Conservation (phyloP, 2,329 filamentous ascomycete genomes). For the Penicillium sp. region DNA sequence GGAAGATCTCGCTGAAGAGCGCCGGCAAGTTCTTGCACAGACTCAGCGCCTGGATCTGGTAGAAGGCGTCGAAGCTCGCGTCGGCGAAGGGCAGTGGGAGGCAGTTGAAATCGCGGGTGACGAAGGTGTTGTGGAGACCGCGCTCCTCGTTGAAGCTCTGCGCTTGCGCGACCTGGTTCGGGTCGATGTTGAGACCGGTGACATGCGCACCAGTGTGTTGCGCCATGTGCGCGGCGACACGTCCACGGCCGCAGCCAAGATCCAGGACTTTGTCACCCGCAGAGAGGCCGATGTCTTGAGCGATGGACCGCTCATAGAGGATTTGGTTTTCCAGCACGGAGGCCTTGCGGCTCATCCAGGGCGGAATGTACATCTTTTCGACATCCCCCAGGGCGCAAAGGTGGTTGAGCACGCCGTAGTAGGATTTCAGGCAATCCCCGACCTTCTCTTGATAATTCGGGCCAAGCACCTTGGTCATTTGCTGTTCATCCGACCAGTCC, state of each 20-base stretch:
- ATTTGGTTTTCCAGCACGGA: constrained; percentile 54
- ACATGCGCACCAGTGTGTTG: constrained; percentile 49
- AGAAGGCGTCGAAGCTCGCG: constrained; percentile 52
- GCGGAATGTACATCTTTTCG: constrained; percentile 60
- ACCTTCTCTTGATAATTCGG: constrained; percentile 52
- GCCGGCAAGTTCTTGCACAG: constrained; percentile 50
- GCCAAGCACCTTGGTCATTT: constrained; percentile 50
- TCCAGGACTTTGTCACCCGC: constrained; percentile 51
- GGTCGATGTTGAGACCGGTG: constrained; percentile 56
- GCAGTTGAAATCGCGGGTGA: constrained; percentile 53
- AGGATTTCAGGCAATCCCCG: constrained; percentile 52
- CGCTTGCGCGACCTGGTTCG: constrained; percentile 52
- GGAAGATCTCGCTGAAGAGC: constrained; percentile 51
- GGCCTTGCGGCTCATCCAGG: constrained; percentile 52
- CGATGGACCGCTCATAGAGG: constrained; percentile 53
- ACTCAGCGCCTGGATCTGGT: constrained; percentile 58
- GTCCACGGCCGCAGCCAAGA: constrained; percentile 53
- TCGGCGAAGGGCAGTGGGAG: constrained; percentile 53
- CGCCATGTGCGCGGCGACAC: constrained; percentile 55
- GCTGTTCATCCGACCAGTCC: constrained; percentile 52
- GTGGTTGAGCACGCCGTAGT: constrained; percentile 56
- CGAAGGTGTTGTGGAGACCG: constrained; percentile 49
- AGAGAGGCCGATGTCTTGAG: constrained; percentile 47
- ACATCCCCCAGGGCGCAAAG: constrained; percentile 55
- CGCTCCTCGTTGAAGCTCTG: constrained; percentile 45